A percentile compares a stretch with the other conserved stretches of the same genome.
Conservation (phyloP, 148 eudicot species). For the Limonium bicolor region DNA sequence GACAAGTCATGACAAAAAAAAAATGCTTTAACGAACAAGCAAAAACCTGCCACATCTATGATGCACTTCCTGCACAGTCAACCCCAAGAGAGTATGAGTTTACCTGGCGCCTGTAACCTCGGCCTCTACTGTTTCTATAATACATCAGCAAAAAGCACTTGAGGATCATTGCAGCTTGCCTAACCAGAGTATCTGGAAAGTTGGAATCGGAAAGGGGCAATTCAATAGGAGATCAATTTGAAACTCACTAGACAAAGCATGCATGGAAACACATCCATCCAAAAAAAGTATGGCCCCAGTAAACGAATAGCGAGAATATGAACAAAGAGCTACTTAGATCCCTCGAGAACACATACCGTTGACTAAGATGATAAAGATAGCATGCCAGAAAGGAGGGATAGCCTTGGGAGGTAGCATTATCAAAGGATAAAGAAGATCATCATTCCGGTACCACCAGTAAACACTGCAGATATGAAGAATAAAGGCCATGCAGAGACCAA, state of each 20-base stretch:
- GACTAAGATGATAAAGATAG: constrained; percentile 48
- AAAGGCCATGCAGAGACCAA: constrained; percentile 45
- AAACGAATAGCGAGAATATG: neutral
- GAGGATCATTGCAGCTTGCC: constrained; percentile 81
- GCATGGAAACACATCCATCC: neutral
- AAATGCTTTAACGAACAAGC: too few relatives aligned
- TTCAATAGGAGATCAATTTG: constrained; percentile 8
- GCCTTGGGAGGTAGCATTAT: constrained; percentile 88
- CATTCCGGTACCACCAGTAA: constrained; percentile 84
- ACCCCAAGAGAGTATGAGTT: too few relatives aligned
- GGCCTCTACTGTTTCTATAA: constrained; percentile 79
- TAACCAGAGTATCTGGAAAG: constrained; percentile 81
- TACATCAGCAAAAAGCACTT: constrained; percentile 76
- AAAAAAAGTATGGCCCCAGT: neutral
- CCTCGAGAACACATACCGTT: constrained; percentile 20
- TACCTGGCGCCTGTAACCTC: constrained; percentile 89
- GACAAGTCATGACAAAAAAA: too few relatives aligned
- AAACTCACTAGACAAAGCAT: neutral
- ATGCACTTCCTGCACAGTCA: too few relatives aligned
- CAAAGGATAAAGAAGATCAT: constrained; percentile 65
- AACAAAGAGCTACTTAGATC: neutral
- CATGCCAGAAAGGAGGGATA: constrained; percentile 98
- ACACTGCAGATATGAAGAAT: constrained; percentile 68
- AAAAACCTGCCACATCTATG: too few relatives aligned
- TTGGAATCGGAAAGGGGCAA: too few relatives aligned